phyloP scores from a whole-genome alignment of 139 green algal genomes.

The Coccomyxa sp. region DNA sequence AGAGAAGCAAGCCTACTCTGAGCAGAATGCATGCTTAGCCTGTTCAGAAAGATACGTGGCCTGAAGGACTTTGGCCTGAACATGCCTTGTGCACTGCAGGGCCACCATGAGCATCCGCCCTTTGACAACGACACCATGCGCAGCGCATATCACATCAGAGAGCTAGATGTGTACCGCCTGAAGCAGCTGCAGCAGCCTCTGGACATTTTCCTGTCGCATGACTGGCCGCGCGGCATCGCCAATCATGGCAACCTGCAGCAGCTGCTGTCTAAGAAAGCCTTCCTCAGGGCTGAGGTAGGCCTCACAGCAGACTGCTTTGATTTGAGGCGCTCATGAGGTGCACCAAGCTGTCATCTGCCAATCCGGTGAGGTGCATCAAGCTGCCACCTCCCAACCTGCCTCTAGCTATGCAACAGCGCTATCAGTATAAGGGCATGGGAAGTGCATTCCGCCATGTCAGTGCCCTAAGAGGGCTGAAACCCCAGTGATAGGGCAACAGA shows the following conservation, averaged over 20 bases:
- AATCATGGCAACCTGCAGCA: constrained; percentile 68
- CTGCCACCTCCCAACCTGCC: not conserved
- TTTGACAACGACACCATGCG: constrained; percentile 73
- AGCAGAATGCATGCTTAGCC: too few relatives aligned
- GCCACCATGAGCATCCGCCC: constrained; percentile 81
- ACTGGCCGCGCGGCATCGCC: constrained; percentile 90
- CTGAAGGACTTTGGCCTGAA: too few relatives aligned
- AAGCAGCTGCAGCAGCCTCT: constrained; percentile 61
- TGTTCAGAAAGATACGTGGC: too few relatives aligned
- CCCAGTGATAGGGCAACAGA: too few relatives aligned
- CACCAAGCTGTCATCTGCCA: too few relatives aligned
- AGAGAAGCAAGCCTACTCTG: too few relatives aligned
- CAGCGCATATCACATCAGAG: constrained; percentile 88
- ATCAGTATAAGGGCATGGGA: too few relatives aligned
- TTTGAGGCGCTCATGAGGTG: too few relatives aligned
- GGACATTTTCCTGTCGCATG: constrained; percentile 94
- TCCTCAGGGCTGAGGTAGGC: constrained; percentile 72
- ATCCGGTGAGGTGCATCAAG: too few relatives aligned
- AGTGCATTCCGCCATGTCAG: too few relatives aligned
- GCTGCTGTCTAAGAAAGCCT: constrained; percentile 83
- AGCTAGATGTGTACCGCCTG: constrained; percentile 85
- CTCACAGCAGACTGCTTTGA: not conserved
- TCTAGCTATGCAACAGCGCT: too few relatives aligned
- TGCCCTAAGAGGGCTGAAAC: too few relatives aligned
- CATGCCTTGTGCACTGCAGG: constrained; percentile 20